These are phyloP conservation scores for Trametopsis cervina DNA, from an alignment of 768 basidiomycete species.

Conservation along the genomic window DNA sequence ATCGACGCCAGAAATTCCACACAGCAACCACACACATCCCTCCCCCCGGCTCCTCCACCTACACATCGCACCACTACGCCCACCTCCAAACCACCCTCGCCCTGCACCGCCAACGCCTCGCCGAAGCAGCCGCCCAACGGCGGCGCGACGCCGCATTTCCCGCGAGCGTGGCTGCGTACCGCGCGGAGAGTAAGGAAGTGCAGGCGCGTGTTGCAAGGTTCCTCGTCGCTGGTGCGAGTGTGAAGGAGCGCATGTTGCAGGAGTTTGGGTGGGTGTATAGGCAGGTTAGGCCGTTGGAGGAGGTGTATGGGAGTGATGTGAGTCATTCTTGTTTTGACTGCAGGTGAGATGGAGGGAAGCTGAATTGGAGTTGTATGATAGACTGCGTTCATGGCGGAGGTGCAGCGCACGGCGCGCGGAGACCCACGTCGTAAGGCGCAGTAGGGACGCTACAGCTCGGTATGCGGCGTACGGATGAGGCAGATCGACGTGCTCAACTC, in stretches of 20 bases:
- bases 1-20: conserved; percentile 6
- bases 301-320: conserved; percentile 36
- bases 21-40: conserved; percentile 2
- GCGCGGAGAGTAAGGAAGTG: conserved; percentile 29
- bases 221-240: conserved; percentile 22
- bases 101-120: conserved; percentile 12
- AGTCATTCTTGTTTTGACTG: conserved; percentile 18
- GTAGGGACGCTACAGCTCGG: no score
- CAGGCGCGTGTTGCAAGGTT: conserved; percentile 47
- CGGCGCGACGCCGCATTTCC: conserved; percentile 30
- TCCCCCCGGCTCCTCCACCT: conserved; percentile 1
- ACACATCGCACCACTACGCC: conserved; percentile 21
- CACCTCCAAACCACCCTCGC: conserved; percentile 21
- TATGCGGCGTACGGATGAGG: no score
- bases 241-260: conserved; percentile 39
- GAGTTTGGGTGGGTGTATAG: conserved; percentile 48
- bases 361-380: no score
- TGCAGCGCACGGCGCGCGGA: background rate
- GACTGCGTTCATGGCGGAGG: conserved; percentile 8
- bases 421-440: background rate
- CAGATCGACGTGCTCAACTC: no score
- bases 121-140: background rate
- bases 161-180: conserved; percentile 21
- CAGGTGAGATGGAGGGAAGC: no score
- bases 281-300: conserved; percentile 37